Conservation (phyloP, 768 basidiomycete genomes). For the Suillus tomentosus region DNA sequence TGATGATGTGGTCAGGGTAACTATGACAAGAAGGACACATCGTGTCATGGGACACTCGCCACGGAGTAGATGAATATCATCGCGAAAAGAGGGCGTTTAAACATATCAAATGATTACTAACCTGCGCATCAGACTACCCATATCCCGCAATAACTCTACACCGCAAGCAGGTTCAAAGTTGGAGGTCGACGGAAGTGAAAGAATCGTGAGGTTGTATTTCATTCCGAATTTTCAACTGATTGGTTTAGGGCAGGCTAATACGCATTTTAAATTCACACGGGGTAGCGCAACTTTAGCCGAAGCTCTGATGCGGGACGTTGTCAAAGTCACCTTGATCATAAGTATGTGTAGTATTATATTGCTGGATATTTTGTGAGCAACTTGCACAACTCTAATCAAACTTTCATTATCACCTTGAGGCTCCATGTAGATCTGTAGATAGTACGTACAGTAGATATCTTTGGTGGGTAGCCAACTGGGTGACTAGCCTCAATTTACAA, state of each 20-base stretch:
- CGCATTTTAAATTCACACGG: not conserved
- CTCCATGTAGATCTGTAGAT: not conserved
- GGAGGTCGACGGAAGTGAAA: not conserved
- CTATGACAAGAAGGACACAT: constrained; percentile 81
- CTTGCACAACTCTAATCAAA: not conserved
- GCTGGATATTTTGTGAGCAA: not conserved
- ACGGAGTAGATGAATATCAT: constrained; percentile 54
- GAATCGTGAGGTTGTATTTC: not conserved
- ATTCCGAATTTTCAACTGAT: constrained; percentile 2
- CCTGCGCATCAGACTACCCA: not conserved
- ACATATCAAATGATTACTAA: not conserved
- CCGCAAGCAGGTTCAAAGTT: not conserved
- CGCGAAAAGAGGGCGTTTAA: constrained; percentile 24
- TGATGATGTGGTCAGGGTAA: constrained; percentile 76
- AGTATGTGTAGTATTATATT: not conserved
- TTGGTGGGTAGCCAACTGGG: not conserved
- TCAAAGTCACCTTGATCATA: not conserved
- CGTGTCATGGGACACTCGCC: constrained; percentile 55
- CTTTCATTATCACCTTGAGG: not conserved
- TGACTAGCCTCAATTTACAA: not conserved
- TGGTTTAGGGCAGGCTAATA: constrained; percentile 2
- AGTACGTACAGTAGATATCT: not conserved
- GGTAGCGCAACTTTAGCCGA: not conserved
- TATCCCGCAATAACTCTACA: not conserved
- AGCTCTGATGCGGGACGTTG: not conserved